Conservation (phyloP, 1,284 basidiomycete species). For the Prillingera fragicola region DNA sequence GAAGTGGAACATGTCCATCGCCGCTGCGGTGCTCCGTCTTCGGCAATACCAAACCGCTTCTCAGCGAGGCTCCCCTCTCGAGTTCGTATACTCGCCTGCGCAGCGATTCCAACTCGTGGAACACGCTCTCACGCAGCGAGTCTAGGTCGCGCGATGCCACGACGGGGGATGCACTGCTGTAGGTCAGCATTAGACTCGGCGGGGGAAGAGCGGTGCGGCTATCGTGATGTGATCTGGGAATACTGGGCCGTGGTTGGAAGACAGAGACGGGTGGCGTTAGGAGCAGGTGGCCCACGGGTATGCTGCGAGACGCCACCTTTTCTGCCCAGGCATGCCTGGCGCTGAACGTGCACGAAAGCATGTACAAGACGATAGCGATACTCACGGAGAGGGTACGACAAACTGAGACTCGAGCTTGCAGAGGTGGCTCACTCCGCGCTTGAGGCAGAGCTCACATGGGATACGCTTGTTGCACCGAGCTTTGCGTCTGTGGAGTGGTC, state of each 20-base stretch:
- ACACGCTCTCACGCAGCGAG: slow-evolving; percentile 2
- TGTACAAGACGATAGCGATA: too few relatives aligned
- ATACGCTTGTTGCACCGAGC: slow-evolving; percentile 21
- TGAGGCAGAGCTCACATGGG: slow-evolving; percentile 20
- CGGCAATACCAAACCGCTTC: too few relatives aligned
- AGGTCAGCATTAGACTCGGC: too few relatives aligned
- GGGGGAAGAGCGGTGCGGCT: too few relatives aligned
- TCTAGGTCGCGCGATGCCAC: slow-evolving; percentile 5
- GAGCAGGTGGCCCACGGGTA: too few relatives aligned
- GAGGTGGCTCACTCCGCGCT: slow-evolving; percentile 12
- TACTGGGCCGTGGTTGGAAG: too few relatives aligned
- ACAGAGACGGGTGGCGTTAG: too few relatives aligned
- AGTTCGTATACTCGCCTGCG: slow-evolving; percentile 5
- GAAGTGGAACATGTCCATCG: neutral
- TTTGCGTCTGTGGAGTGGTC: slow-evolving; percentile 11
- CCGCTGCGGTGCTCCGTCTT: neutral
- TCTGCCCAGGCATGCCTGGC: too few relatives aligned
- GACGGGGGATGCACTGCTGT: too few relatives aligned
- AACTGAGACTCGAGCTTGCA: slow-evolving; percentile 17
- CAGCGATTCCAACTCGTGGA: slow-evolving; percentile 7
- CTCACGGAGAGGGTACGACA: neutral
- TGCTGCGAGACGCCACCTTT: too few relatives aligned
- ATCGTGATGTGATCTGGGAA: too few relatives aligned
- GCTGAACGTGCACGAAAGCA: too few relatives aligned
- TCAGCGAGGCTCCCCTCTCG: slow-evolving; percentile 1